These are phyloP conservation scores for Halteria grandinella DNA, from an alignment of 73 alveolate species.

Conservation along the genomic window DNA sequence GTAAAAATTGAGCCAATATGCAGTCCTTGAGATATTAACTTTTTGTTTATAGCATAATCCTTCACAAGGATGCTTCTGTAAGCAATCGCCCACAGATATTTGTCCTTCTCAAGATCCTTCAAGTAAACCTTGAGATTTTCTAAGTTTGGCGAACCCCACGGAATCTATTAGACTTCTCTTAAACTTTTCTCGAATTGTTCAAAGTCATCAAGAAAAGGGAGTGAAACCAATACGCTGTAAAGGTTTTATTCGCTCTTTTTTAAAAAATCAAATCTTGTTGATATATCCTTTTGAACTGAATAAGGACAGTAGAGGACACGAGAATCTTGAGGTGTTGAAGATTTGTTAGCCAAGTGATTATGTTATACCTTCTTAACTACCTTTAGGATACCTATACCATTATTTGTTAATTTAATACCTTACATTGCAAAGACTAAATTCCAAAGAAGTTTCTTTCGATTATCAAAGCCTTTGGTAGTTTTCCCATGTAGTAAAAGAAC, in stretches of 20 bases:
- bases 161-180: background rate
- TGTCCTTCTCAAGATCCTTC: background rate
- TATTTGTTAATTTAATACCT: background rate
- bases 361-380: background rate
- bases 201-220: slow-evolving; percentile 12
- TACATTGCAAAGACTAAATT: background rate
- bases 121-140: slow-evolving; percentile 9
- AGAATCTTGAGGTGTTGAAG: background rate
- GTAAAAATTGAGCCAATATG: no score
- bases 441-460: background rate
- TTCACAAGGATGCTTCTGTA: no score
- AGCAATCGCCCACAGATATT: slow-evolving; percentile 23
- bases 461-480: slow-evolving; percentile 1
- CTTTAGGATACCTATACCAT: background rate
- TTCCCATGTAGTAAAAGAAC: background rate
- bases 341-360: background rate
- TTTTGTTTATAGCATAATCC: no score
- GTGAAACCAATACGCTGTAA: background rate
- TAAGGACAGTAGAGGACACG: background rate
- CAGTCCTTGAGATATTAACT: no score
- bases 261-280: slow-evolving; percentile 8
- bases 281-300: background rate
- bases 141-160: background rate
- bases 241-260: background rate
- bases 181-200: slow-evolving; percentile 7